Percentiles rank a stretch among this genome's conserved stretches.
These are phyloP conservation scores for Entelexis sorbosivorans DNA, from an alignment of 1,139 yeast genomes.

Conservation along the genomic window DNA sequence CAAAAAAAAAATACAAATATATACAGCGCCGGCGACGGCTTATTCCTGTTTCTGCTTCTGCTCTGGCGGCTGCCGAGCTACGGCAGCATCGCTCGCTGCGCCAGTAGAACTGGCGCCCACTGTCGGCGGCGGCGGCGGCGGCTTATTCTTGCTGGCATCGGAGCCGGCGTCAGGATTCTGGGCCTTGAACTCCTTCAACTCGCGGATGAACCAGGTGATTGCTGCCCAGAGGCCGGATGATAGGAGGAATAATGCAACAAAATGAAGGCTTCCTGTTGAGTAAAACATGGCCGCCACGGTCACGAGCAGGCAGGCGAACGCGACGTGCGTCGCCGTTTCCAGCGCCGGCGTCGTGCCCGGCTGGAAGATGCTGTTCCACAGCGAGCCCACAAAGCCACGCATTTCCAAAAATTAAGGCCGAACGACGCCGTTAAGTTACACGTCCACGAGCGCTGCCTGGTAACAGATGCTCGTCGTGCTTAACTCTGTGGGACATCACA, in stretches of 20 bases:
- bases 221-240: slow-evolving; percentile 64
- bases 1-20: not conserved
- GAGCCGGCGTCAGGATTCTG: not conserved
- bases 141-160: not conserved
- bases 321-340: slow-evolving; percentile 63
- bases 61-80: too few relatives aligned
- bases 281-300: slow-evolving; percentile 49
- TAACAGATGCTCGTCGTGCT: too few relatives aligned
- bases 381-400: slow-evolving; percentile 38
- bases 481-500: too few relatives aligned
- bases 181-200: slow-evolving; percentile 45
- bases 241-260: slow-evolving; percentile 58
- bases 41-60: not conserved
- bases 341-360: slow-evolving; percentile 91
- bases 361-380: slow-evolving; percentile 87
- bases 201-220: slow-evolving; percentile 78
- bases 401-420: too few relatives aligned
- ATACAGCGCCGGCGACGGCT: not conserved
- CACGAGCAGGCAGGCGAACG: slow-evolving; percentile 45
- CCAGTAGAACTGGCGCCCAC: not conserved
- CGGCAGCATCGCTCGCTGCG: too few relatives aligned
- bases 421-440: too few relatives aligned
- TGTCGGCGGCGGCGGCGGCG: not conserved
- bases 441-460: too few relatives aligned
- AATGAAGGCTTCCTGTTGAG: slow-evolving; percentile 63